Evolutionary conservation across 148 eudicot genomes (phyloP), one percentile per base, ranked within the genome.

Genomic region (Fallopia convolvulus): DNA sequence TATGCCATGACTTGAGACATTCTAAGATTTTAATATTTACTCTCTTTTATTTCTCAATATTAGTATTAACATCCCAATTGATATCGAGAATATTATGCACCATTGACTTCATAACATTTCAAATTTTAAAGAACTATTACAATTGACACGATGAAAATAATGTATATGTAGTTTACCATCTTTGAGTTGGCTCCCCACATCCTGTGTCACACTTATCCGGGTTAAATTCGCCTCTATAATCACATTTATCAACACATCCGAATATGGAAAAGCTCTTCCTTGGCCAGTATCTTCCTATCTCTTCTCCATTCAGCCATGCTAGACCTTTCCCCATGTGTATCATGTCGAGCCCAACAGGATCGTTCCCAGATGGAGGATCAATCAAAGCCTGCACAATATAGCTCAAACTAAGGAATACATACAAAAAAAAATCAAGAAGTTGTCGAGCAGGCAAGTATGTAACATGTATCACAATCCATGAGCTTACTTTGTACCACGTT

Each of bases 231-330:
- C 99, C 99, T 83, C 98, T 87, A 79, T 93, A 93, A 77, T 96
- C 89, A 39, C 99, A 96, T 70, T 90, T 77, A 44, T 87, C 75
- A 18, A 93, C 99, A 82, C 99, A 96, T 42, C 77, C 78, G 47
- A 85, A 94, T 47, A 80, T 42, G 78, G 26, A 83, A 72, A 94
- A 82, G 84, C 88, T 83, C 77, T 87, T 87, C 66, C 93, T 80
- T 26, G 94, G 92, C 98, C 98, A 96, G 77, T 91, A 96, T 83
- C 98, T 86, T 78, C 99, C 97, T 48, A 96, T 87, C 85, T 91
- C 94, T 77, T 96, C 90, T 71, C 99, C 99, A 75, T 96, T 93
- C 80, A 96, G 80, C 99, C 99, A 96, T 58, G 97, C 98, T 48
- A 90, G 36, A 77, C 99, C 99, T 84, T 96, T 96, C 18, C 92